Conservation (phyloP, 257 asterid genomes). For the Jacaranda copaia region DNA sequence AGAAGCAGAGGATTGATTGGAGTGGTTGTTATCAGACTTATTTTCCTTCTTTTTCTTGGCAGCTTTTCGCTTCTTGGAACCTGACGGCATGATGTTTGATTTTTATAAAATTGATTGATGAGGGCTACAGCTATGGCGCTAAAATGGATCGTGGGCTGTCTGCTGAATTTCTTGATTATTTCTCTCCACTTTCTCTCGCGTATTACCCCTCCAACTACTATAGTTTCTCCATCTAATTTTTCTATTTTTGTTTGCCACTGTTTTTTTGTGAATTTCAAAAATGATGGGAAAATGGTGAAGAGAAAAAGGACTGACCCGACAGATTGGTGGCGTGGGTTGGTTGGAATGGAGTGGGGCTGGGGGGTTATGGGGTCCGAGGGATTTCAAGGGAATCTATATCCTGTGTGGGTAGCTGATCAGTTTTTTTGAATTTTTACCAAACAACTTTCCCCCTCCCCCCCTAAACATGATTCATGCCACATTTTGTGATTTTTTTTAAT, state of each 20-base stretch:
- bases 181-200: slow-evolving; percentile 28
- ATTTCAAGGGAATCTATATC: slow-evolving; percentile 13
- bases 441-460: not conserved
- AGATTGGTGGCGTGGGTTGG: slow-evolving; percentile 47
- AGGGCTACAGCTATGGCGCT: slow-evolving; percentile 12
- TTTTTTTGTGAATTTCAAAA: slow-evolving; percentile 30
- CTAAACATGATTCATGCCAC: too few relatives aligned
- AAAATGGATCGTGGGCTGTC: slow-evolving; percentile 35
- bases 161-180: slow-evolving; percentile 19
- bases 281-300: slow-evolving; percentile 12
- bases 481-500: too few relatives aligned
- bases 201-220: not conserved
- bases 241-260: slow-evolving; percentile 24
- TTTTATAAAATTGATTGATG: slow-evolving; percentile 4
- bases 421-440: not conserved
- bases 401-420: slow-evolving; percentile 4
- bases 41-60: slow-evolving; percentile 64
- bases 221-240: slow-evolving; percentile 25
- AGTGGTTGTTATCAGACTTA: slow-evolving; percentile 34
- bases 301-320: slow-evolving; percentile 24
- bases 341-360: slow-evolving; percentile 2
- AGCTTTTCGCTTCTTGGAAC: slow-evolving; percentile 76
- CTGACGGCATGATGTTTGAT: slow-evolving; percentile 69
- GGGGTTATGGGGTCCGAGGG: not conserved
- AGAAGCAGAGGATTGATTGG: slow-evolving; percentile 37